Evolutionary conservation across 2,329 filamentous ascomycete genomes (phyloP), one percentile per base, ranked within the genome.

Genomic region (Phialophora expanda): DNA sequence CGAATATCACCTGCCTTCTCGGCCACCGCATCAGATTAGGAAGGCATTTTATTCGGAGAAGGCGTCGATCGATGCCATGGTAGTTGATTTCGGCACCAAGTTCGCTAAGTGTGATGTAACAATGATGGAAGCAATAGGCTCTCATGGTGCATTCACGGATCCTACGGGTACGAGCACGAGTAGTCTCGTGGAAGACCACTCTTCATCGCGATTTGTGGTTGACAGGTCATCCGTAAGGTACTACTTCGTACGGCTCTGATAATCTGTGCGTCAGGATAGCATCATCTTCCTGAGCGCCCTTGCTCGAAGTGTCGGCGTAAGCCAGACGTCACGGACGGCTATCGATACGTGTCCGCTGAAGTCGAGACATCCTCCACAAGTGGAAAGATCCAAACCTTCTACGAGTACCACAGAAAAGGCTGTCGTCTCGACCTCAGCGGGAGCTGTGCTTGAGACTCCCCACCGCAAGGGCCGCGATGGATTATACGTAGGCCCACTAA

Each of bases 21-120:
- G 59, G 59, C 48, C 41, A 38, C 57, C 59, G 59, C 44, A 24
- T 56, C 38, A 30, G 17, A 30, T 56, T 62, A n/a, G 51, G 59
- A 61, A 61, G 59, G 59, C 32, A 34, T 11, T 22, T 11, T 22
- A 14, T 26, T 8, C 32, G 32, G 46, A 12, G 22, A 30, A 32
- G 48, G 26, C 48, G 58, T 61, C 44, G 58, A 53, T 53, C 34
- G 12, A 17, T 28, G 58, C 30, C 30, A 41, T 28, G 53, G n/a
- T 12, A 55, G 3, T 30, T 55, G 28, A 30, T 34, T 34, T 30
- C 53, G 53, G 53, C 17, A 55, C 9, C 26, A 34, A 32, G 20
- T 17, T 55, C 28, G 53, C 53, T 17, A 17, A 28, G 30, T 1
- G 34, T 34, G 53, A 55, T 34, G 53, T 28, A 55, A 55, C 22